Conservation (phyloP, 441 rosid species). For the Breynia disticha region DNA sequence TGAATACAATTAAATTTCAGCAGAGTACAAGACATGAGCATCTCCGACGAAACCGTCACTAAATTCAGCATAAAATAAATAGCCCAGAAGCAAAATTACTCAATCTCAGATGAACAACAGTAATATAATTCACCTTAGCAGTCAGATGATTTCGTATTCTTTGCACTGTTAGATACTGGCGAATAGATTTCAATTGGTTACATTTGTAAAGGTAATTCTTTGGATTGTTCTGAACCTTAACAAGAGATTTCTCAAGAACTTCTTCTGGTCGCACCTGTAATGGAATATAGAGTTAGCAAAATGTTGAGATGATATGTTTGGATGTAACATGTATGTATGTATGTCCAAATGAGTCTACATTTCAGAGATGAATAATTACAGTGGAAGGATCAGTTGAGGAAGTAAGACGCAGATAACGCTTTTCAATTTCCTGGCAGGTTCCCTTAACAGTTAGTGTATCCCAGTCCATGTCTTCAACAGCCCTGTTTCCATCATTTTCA, state of each 20-base stretch:
- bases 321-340: no score
- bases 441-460: constrained; percentile 96
- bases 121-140: constrained; percentile 41
- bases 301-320: background rate
- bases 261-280: constrained; percentile 97
- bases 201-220: constrained; percentile 95
- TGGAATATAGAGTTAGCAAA: constrained; percentile 11
- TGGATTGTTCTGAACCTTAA: constrained; percentile 75
- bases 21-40: background rate
- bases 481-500: constrained; percentile 73
- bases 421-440: constrained; percentile 93
- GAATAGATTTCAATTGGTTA: constrained; percentile 97
- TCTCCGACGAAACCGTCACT: background rate
- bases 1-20: constrained; percentile 23
- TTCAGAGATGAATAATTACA: constrained; percentile 29
- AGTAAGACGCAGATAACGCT: constrained; percentile 96
- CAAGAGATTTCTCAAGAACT: constrained; percentile 81
- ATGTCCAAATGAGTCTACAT: background rate
- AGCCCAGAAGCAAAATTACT: background rate
- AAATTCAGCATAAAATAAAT: background rate
- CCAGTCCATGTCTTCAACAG: constrained; percentile 99
- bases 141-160: constrained; percentile 81
- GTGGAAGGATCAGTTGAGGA: constrained; percentile 98
- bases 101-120: background rate
- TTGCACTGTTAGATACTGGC: constrained; percentile 97